These are phyloP conservation scores for Geosiphon pyriformis DNA, from an alignment of 192 early-diverging fungal species.

Conservation along the genomic window DNA sequence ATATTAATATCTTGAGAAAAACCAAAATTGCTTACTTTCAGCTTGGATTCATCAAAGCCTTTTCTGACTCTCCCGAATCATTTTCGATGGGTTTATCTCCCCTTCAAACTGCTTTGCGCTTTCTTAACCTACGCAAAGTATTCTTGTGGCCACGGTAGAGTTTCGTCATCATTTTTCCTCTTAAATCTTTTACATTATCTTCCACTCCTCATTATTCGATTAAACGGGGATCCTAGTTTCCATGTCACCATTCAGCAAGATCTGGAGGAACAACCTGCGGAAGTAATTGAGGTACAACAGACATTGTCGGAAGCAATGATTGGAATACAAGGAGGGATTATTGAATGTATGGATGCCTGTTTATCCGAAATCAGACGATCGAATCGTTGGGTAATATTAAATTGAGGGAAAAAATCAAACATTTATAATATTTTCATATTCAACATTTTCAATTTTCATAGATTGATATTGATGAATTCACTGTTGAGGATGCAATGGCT, in stretches of 20 bases:
- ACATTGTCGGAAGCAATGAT: constrained; percentile 76
- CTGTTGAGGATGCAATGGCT: constrained; percentile 81
- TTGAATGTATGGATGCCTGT: constrained; percentile 79
- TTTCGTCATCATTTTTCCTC: background rate
- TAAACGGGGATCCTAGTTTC: constrained; percentile 41
- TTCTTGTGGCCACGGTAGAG: constrained; percentile 87
- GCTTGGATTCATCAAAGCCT: constrained; percentile 87
- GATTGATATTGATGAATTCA: constrained; percentile 76
- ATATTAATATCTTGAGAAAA: no score
- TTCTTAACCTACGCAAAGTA: constrained; percentile 73
- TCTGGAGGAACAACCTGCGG: constrained; percentile 45
- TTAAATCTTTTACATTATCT: background rate
- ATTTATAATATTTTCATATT: no score
- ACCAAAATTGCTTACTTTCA: constrained; percentile 23
- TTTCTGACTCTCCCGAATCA: constrained; percentile 80
- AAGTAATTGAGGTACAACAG: constrained; percentile 70
- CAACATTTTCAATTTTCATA: constrained; percentile 26
- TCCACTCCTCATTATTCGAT: constrained; percentile 24
- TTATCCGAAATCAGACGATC: constrained; percentile 70
- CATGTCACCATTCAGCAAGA: constrained; percentile 56
- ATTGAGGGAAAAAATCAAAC: no score
- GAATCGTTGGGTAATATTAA: constrained; percentile 43
- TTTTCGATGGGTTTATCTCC: constrained; percentile 82
- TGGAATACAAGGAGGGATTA: constrained; percentile 69
- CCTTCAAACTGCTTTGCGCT: constrained; percentile 79